Percentiles rank a stretch among this genome's conserved stretches.
These are phyloP conservation scores for Dryas octopetala DNA, from an alignment of 306 rosid genomes.

Conservation along the genomic window DNA sequence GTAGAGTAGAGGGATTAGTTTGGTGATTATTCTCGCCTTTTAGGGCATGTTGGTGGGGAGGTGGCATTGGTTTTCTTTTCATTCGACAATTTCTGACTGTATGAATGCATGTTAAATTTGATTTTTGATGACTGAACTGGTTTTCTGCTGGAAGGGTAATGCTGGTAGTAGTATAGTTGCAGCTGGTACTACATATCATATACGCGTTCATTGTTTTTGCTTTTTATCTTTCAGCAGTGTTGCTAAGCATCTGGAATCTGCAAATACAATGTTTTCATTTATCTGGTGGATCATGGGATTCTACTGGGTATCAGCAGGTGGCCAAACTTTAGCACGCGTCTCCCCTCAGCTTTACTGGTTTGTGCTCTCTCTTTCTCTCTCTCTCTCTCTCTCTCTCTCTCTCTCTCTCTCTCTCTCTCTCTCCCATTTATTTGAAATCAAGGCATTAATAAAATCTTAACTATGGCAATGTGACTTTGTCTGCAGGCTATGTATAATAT, in stretches of 20 bases:
- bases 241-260: conserved; percentile 89
- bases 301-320: conserved; percentile 96
- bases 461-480: conserved; percentile 29
- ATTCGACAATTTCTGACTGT: background rate
- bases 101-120: background rate
- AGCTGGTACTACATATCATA: background rate
- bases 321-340: conserved; percentile 59
- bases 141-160: background rate
- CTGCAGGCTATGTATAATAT: conserved; percentile 91
- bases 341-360: conserved; percentile 95
- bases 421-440: background rate
- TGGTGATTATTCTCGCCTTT: background rate
- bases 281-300: conserved; percentile 99
- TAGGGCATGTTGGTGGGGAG: background rate
- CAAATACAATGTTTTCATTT: conserved; percentile 94
- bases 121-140: background rate
- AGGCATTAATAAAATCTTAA: conserved; percentile 20
- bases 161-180: background rate
- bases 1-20: conserved; percentile 1
- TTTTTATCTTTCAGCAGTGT: conserved; percentile 45
- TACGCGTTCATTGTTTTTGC: background rate
- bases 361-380: conserved; percentile 26
- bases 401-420: conserved; percentile 17
- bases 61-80: background rate
- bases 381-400: conserved; percentile 5